Evolutionary conservation across 2,329 filamentous ascomycete species (phyloP), one percentile per base, ranked within the genome.

Genomic region (Fusarium sp.): DNA sequence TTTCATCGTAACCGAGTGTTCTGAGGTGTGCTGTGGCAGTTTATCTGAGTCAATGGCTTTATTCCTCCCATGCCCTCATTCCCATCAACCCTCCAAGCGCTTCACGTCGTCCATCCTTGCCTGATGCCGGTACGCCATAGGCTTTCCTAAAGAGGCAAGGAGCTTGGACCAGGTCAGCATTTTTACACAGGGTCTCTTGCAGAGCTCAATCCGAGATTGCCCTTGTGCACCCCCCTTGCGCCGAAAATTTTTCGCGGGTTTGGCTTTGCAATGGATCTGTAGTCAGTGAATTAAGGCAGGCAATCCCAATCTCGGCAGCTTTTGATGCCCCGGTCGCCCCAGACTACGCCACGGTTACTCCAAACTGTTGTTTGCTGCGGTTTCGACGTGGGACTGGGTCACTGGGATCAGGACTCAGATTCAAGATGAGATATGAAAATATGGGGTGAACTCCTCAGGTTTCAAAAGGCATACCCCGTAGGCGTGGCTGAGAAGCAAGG

Each of bases 201-300:
- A 31, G 18, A 28, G 24, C 48, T 46, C 63, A 68, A 66, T 68
- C 73, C 73, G 73, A 73, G 53, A 72, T 72, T 74, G 64, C 63
- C 68, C 72, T 49, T 53, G 43, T 42, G 66, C 64, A 20, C 73
- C 64, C 66, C 66, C 64, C 46, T 63, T 72, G 48, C 20, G 69
- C 73, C 73, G 73, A 75, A 74, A 66, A 36, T 56, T 75, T 75
- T 73, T 75, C 72, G 73, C 49, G 38, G 7, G 26, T 66, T 52
- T 58, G 28, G 38, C 9, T 57, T 20, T 57, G 38, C 52, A 31
- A 31, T 11, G 28, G 10, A 31, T 53, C 39, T 58, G 40, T 18
- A 44, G 28, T 48, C 53, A 65, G 34, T n/a, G 22, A 48, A 38
- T 42, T 53, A 43, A 33, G 34, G 50, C 43, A 61, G 53, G 57